Conservation (phyloP, 331 rosid species). For the Quercus phellos region DNA sequence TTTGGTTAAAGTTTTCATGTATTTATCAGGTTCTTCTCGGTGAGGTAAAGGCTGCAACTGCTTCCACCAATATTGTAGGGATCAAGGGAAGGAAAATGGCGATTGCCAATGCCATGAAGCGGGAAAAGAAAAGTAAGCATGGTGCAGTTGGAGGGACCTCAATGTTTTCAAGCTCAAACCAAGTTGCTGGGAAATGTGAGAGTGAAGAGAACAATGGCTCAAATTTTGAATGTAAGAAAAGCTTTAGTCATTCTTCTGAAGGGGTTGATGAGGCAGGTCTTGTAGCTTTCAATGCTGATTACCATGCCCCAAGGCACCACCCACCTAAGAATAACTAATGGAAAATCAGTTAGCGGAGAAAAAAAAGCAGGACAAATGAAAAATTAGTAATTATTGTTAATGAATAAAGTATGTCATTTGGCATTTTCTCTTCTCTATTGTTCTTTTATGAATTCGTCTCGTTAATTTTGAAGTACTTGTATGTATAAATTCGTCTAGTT, state of each 20-base stretch:
- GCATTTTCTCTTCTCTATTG: background rate
- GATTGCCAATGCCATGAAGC: background rate
- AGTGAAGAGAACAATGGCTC: background rate
- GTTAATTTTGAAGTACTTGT: background rate
- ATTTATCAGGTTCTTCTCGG: background rate
- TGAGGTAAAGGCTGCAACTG: slow-evolving; percentile 9
- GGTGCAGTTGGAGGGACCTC: slow-evolving; percentile 2
- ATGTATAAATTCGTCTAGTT: no score
- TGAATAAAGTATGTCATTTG: no score
- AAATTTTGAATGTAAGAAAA: background rate
- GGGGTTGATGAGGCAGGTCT: slow-evolving; percentile 21
- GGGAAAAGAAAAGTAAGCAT: background rate
- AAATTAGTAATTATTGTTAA: background rate
- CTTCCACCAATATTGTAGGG: background rate
- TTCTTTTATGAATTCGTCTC: background rate
- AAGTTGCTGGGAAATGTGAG: background rate
- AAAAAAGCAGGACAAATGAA: no score
- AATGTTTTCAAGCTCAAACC: background rate
- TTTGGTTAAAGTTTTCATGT: background rate
- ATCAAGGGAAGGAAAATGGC: background rate
- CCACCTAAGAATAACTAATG: slow-evolving; percentile 47
- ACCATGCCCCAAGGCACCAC: slow-evolving; percentile 42
- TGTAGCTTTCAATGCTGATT: slow-evolving; percentile 38
- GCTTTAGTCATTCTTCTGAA: background rate
- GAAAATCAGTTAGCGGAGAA: no score